These are phyloP conservation scores for Colletotrichum australisinense DNA, from an alignment of 2,329 filamentous ascomycete genomes.

Conservation along the genomic window DNA sequence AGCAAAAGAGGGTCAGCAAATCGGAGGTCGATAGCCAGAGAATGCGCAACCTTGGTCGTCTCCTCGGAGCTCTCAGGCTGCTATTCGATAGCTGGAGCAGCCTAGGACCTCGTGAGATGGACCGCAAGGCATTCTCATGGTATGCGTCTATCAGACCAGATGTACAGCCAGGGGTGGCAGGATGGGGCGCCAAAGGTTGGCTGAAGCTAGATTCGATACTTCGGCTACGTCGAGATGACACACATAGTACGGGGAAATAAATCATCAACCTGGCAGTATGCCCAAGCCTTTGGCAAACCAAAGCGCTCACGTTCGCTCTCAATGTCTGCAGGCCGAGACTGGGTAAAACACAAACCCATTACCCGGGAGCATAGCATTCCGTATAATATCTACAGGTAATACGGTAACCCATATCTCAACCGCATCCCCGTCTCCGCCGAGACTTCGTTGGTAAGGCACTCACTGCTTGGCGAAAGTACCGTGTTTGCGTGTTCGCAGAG, in stretches of 20 bases:
- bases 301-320: not conserved
- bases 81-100: constrained; percentile 82
- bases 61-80: constrained; percentile 78
- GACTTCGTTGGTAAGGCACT: no score
- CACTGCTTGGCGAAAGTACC: no score
- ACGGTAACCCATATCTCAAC: not conserved
- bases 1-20: not conserved
- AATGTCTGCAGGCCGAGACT: not conserved
- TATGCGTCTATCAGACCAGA: constrained; percentile 82
- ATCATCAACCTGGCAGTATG: not conserved
- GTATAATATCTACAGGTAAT: not conserved
- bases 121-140: constrained; percentile 84
- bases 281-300: not conserved
- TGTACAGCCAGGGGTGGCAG: constrained; percentile 77
- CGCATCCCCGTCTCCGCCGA: no score
- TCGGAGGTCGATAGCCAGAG: constrained; percentile 66
- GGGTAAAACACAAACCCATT: not conserved
- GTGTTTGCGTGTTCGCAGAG: no score
- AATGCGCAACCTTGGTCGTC: constrained; percentile 74
- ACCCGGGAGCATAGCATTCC: not conserved
- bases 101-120: constrained; percentile 73
- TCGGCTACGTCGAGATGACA: constrained; percentile 59
- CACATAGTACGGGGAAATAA: not conserved
- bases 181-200: constrained; percentile 85
- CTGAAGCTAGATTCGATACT: constrained; percentile 76